Percentiles rank a stretch among this genome's conserved stretches.
These are phyloP conservation scores for Tetrapisispora fleetii DNA, from an alignment of 805 yeast genomes.

Conservation along the genomic window DNA sequence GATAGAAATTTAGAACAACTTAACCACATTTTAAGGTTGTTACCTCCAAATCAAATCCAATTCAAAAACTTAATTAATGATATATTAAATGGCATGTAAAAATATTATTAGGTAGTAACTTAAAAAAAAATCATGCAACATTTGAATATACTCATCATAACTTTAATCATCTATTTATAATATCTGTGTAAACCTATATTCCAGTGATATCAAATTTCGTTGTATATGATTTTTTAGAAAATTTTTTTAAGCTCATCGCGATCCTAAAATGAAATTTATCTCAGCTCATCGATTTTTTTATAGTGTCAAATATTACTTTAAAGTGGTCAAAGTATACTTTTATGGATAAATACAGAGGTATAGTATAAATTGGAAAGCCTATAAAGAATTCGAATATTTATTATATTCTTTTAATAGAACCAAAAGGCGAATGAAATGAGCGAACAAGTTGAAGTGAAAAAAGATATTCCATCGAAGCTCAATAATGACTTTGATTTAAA, in stretches of 20 bases:
- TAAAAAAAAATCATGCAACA: too few relatives aligned
- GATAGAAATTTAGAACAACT: conserved; percentile 15
- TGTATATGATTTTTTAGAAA: conserved; percentile 6
- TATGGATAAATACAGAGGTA: too few relatives aligned
- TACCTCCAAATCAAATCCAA: conserved; percentile 22
- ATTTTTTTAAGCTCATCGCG: conserved; percentile 34
- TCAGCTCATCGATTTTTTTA: conserved; percentile 1
- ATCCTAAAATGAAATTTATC: conserved; percentile 2
- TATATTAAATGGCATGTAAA: conserved; percentile 12
- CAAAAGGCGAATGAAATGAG: neutral
- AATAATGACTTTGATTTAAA: conserved; percentile 31
- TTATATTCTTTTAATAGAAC: neutral
- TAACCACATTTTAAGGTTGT: conserved; percentile 14
- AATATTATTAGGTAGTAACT: too few relatives aligned
- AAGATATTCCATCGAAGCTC: neutral
- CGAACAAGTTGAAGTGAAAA: neutral
- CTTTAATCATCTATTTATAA: too few relatives aligned
- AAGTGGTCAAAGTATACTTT: neutral
- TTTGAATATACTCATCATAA: too few relatives aligned
- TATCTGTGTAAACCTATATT: neutral
- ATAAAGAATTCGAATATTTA: too few relatives aligned
- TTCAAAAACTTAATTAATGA: conserved; percentile 16
- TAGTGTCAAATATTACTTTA: neutral
- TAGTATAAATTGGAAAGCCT: too few relatives aligned
- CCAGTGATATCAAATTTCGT: neutral